These are phyloP conservation scores for Aspergillus steynii DNA, from an alignment of 495 filamentous ascomycete species.

Conservation along the genomic window DNA sequence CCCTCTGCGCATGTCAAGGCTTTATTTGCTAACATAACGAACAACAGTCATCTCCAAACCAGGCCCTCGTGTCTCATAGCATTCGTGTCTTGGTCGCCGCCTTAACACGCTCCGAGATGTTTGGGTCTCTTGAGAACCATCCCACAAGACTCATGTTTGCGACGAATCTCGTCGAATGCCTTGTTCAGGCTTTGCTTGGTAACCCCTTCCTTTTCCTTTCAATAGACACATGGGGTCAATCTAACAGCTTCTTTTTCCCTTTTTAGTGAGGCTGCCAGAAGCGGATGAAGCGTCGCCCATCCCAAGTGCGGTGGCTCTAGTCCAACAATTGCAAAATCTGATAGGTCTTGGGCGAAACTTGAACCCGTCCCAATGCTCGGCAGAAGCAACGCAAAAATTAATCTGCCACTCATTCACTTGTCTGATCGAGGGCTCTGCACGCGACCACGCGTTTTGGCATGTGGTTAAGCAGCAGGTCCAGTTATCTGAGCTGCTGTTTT, in stretches of 20 bases:
- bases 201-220: neutral
- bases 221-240: neutral
- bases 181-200: constrained; percentile 33
- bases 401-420: constrained; percentile 60
- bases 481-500: constrained; percentile 41
- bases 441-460: constrained; percentile 59
- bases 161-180: constrained; percentile 37
- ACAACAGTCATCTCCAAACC: constrained; percentile 32
- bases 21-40: constrained; percentile 7
- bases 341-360: constrained; percentile 30
- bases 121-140: constrained; percentile 18
- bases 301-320: constrained; percentile 23
- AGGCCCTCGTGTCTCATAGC: constrained; percentile 45
- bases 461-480: constrained; percentile 49
- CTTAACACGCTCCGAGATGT: constrained; percentile 39
- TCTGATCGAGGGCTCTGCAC: constrained; percentile 64
- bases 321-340: constrained; percentile 31
- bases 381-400: constrained; percentile 31
- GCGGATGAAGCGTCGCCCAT: constrained; percentile 17
- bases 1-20: neutral
- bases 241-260: neutral
- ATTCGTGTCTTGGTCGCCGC: constrained; percentile 41
- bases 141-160: constrained; percentile 31
- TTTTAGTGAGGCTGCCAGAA: constrained; percentile 19
- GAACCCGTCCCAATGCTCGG: constrained; percentile 7